Evolutionary conservation across 768 basidiomycete species (phyloP), one percentile per base, ranked within the genome.

Genomic region (Lactarius indigo): DNA sequence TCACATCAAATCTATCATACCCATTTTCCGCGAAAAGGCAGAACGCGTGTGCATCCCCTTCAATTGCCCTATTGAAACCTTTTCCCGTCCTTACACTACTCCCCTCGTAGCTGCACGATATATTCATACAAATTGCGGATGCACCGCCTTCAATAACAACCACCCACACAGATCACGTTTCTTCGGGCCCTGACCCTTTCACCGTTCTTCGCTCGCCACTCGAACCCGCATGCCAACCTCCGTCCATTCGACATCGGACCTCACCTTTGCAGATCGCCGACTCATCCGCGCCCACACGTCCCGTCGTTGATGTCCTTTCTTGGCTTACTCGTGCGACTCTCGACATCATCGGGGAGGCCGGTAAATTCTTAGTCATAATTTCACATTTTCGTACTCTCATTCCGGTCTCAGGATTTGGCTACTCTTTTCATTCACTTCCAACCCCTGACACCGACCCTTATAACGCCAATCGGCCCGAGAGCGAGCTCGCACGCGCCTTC

Each of bases 341-440:
- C 10, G 92, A 93, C 68, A 84, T 90, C 63, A 92, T 94, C 59
- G 90, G 90, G 10, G 78, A 89, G 42, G 87, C 91, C 7, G 87
- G 87, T 81, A 69, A 52, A 74, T 7, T 28, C 44, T 39, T 47
- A 10, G 28, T 63, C 39, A 23, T 42, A 4, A 20, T 62, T 9
- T 60, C 33, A 30, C n/a, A 57, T 39, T 31, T 54, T 9, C 56
- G 31, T 61, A 2, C 20, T 41, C 30, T 59, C n/a, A 42, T 41
- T 12, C 3, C 5, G 35, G 35, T 5, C 57, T 17, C 79, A 77
- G 86, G 88, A 70, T 90, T 88, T 71, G 79, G 75, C 71, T 83
- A 80, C 74, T 72, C 76, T 20, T 87, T 89, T 76, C 76, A 84
- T 61, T 78, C 87, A 10, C 80, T 89, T n/a, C 70, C 75, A 30